Conservation (phyloP, 108 stramenopile species). For the Fragilariopsis cylindrus region DNA sequence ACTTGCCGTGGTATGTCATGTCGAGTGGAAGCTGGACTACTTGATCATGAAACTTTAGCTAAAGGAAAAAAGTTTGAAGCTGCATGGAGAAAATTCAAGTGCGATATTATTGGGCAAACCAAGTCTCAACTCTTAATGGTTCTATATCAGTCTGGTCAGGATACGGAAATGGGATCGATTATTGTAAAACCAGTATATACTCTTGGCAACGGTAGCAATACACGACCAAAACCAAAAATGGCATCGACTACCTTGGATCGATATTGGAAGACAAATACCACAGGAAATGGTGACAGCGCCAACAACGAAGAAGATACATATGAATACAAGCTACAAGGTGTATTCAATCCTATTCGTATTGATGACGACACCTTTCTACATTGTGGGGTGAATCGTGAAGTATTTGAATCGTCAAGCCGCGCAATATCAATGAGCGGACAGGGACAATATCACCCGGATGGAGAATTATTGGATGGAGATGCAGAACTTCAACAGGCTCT, state of each 20-base stretch:
- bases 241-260: constrained; percentile 2
- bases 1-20: constrained; percentile 72
- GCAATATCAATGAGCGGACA: too few relatives aligned
- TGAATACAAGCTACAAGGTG: constrained; percentile 14
- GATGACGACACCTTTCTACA: background rate
- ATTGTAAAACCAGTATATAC: constrained; percentile 20
- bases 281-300: background rate
- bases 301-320: background rate
- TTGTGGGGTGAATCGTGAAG: background rate
- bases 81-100: constrained; percentile 60
- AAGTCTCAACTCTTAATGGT: constrained; percentile 57
- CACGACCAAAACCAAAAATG: background rate
- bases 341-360: constrained; percentile 15
- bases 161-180: constrained; percentile 58
- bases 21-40: constrained; percentile 53
- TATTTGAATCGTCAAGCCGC: background rate
- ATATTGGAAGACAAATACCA: constrained; percentile 3
- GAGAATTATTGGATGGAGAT: background rate
- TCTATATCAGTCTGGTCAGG: constrained; percentile 65
- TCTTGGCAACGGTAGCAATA: background rate
- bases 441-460: too few relatives aligned
- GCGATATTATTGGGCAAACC: constrained; percentile 29
- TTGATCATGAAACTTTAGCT: constrained; percentile 60
- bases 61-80: constrained; percentile 79
- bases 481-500: background rate